Conservation (phyloP, 495 filamentous ascomycete species). For the Schizothecium vesticola region DNA sequence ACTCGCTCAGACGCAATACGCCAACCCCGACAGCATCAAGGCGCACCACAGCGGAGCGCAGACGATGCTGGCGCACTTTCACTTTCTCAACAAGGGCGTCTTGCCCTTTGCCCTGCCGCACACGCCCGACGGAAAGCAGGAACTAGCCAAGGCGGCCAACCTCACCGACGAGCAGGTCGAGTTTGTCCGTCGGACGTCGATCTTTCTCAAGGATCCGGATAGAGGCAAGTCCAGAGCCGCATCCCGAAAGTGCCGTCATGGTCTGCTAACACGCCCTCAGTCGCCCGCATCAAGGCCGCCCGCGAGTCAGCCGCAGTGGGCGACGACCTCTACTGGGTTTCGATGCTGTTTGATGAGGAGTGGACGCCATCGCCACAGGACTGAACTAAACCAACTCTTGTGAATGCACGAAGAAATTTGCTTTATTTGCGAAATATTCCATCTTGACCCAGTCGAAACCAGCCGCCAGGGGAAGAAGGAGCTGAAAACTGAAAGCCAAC, state of each 20-base stretch:
- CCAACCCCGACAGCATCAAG: constrained; percentile 20
- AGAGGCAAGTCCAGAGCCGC: constrained; percentile 2
- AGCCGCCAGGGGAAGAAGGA: neutral
- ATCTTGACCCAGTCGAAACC: neutral
- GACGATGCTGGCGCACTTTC: constrained; percentile 40
- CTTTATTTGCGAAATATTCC: neutral
- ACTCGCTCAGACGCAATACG: constrained; percentile 9
- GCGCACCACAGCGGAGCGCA: constrained; percentile 33
- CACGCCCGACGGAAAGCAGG: constrained; percentile 8
- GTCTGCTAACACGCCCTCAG: constrained; percentile 7
- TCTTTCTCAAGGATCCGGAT: constrained; percentile 11
- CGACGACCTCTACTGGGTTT: constrained; percentile 24
- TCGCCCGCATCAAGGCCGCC: constrained; percentile 6
- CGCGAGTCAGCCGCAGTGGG: constrained; percentile 13
- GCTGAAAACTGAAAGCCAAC: neutral
- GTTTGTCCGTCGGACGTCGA: constrained; percentile 22
- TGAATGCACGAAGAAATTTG: neutral
- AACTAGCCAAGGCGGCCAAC: constrained; percentile 21
- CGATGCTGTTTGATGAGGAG: constrained; percentile 23
- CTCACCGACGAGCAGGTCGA: constrained; percentile 18
- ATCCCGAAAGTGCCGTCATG: neutral
- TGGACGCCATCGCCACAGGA: constrained; percentile 19
- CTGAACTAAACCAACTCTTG: neutral
- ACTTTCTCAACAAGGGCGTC: constrained; percentile 39
- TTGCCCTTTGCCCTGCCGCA: constrained; percentile 19